phyloP scores from a whole-genome alignment of 2,329 filamentous ascomycete genomes.

The Curvularia sp. region DNA sequence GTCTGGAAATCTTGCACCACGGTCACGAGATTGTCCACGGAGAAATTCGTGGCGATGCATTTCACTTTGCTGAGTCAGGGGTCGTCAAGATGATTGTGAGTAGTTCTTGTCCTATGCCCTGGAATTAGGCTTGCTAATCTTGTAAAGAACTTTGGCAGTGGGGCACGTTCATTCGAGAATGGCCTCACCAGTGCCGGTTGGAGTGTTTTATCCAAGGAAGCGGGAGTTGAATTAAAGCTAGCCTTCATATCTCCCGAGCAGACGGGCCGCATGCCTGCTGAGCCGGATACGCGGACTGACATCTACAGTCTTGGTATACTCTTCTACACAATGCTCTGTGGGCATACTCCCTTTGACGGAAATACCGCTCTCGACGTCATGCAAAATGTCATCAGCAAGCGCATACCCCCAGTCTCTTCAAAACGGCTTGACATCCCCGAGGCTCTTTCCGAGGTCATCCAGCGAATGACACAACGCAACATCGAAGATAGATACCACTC shows the following conservation, averaged over 20 bases:
- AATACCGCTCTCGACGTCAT: slow-evolving; percentile 86
- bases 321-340: slow-evolving; percentile 77
- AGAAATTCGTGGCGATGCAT: slow-evolving; percentile 88
- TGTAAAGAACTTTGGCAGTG: slow-evolving; percentile 84
- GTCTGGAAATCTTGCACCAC: slow-evolving; percentile 89
- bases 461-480: slow-evolving; percentile 90
- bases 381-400: slow-evolving; percentile 81
- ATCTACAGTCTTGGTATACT: slow-evolving; percentile 91
- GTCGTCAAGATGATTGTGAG: slow-evolving; percentile 61
- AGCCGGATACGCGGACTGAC: slow-evolving; percentile 86
- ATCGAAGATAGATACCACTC: slow-evolving; percentile 90
- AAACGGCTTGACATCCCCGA: slow-evolving; percentile 85
- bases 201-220: slow-evolving; percentile 80
- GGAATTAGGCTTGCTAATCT: slow-evolving; percentile 38
- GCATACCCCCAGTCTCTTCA: slow-evolving; percentile 77
- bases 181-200: slow-evolving; percentile 84
- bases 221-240: slow-evolving; percentile 87
- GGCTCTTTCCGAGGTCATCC: slow-evolving; percentile 79
- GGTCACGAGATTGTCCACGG: slow-evolving; percentile 85
- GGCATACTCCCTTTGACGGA: slow-evolving; percentile 80
- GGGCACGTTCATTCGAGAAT: slow-evolving; percentile 87
- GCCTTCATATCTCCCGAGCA: slow-evolving; percentile 94
- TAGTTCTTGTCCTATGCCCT: not conserved
- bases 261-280: slow-evolving; percentile 88
- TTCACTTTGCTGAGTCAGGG: slow-evolving; percentile 81